Base-by-base conservation (phyloP, 2,329 filamentous ascomycete species). In the Thelonectria blattea region DNA sequence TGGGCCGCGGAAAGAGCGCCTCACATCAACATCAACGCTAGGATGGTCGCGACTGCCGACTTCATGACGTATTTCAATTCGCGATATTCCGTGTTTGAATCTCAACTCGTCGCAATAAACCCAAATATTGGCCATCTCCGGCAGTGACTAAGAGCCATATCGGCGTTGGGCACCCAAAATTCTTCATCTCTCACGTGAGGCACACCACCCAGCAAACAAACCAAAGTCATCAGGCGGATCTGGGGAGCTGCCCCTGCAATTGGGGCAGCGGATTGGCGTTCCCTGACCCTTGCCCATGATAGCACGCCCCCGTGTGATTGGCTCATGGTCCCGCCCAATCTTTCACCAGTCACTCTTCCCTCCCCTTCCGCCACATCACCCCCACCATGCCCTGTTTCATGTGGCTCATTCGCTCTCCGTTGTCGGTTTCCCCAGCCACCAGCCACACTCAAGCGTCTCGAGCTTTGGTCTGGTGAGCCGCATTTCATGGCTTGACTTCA, bases 401-500 rank as follows among this genome's bases (percentile, higher is more conserved):
- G 45, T 47, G 45, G 45, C 45, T 47, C 24, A 47, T 47, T 6
- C 20, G 5, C 11, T 1, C 27, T 34, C 47, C 41, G 47, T n/a
- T 51, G 20, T 32, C 24, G n/a, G 53, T 50, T 34, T 42, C 37
- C 46, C 50, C 49, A 45, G 60, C 53, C 63, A 60, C 58, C 63
- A 69, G 68, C 68, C 68, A 70, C 68, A 62, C 39, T 32, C 18
- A 42, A 43, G 20, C 52, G 17, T 24, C 42, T 41, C 34, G 27
- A 49, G 53, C 24, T 46, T 6, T 34, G 24, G 46, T 59, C 30
- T 51, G 57, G 63, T 62, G 65, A 70, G 65, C 68, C 68, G 57
- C 68, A 68, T 67, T 62, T 55, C 42, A 56, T 59, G 46, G 60
- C 56, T 60, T 52, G 55, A 37, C 24, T 20, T 39, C 18, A 42